Evolutionary conservation across 2,329 filamentous ascomycete genomes (phyloP).

Genomic region (Colletotrichum sublineola): DNA sequence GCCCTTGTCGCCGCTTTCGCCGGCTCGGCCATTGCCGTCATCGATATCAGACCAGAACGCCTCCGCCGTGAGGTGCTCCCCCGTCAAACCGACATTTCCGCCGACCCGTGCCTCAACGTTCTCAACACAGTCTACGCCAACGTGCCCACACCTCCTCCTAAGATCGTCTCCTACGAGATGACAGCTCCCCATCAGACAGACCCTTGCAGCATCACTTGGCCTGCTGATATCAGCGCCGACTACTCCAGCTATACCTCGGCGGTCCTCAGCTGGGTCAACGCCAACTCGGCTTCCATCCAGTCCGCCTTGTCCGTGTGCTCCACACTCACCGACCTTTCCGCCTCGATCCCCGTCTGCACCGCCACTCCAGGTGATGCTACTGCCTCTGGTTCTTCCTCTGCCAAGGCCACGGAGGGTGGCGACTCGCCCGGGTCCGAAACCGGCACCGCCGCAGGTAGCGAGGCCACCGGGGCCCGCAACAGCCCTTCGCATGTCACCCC

Average conservation of each 20-base stretch:
- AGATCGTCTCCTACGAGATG: constrained; percentile 43
- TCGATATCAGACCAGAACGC: constrained; percentile 38
- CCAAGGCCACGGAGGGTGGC: constrained; percentile 8
- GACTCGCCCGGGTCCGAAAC: not conserved
- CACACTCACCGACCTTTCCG: constrained; percentile 38
- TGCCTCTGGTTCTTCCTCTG: not conserved
- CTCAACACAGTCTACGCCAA: constrained; percentile 43
- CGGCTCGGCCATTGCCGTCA: constrained; percentile 44
- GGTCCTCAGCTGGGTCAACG: constrained; percentile 45
- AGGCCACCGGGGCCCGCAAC: constrained; percentile 14
- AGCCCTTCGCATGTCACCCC: constrained; percentile 9
- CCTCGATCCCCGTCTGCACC: constrained; percentile 28
- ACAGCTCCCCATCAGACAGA: constrained; percentile 43
- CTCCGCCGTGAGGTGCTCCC: constrained; percentile 43
- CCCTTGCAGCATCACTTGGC: constrained; percentile 46
- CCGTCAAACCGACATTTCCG: constrained; percentile 44
- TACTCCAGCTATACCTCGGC: constrained; percentile 44
- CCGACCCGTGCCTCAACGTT: constrained; percentile 42
- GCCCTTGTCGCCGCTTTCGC: constrained; percentile 45
- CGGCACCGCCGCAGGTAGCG: constrained; percentile 5
- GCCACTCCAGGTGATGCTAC: not conserved
- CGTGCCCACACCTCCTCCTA: constrained; percentile 46
- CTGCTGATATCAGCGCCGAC: constrained; percentile 43
- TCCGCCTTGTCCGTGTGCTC: constrained; percentile 48
- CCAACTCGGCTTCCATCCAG: constrained; percentile 43